Evolutionary conservation across 495 filamentous ascomycete genomes (phyloP).

Genomic region (Tetracladium marchalianum): DNA sequence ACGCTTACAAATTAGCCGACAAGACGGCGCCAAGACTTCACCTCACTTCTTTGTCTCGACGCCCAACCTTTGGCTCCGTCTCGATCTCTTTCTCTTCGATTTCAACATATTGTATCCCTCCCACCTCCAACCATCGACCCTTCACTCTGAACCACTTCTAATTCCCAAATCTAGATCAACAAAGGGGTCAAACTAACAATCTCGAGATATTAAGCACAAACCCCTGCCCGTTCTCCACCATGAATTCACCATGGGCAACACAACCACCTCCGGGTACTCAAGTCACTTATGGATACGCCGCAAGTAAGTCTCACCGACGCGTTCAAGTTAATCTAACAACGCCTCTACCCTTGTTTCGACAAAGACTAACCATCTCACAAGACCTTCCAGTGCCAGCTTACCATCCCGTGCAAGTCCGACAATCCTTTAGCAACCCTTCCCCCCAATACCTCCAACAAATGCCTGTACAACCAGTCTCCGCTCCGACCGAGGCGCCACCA

Average conservation of each 20-base stretch:
- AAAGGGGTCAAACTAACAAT: constrained; percentile 11
- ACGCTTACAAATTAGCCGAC: constrained; percentile 2
- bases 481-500: constrained; percentile 15
- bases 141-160: constrained; percentile 1
- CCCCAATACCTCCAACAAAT: constrained; percentile 41
- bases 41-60: constrained; percentile 4
- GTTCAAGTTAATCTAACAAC: constrained; percentile 15
- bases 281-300: constrained; percentile 11
- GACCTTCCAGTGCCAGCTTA: constrained; percentile 29
- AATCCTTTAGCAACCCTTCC: constrained; percentile 19
- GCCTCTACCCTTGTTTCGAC: constrained; percentile 9
- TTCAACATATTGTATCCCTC: constrained; percentile 1
- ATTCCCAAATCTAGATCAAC: neutral
- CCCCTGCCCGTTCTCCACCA: constrained; percentile 11
- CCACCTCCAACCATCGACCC: neutral
- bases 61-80: constrained; percentile 8
- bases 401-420: constrained; percentile 34
- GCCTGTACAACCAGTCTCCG: constrained; percentile 15
- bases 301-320: constrained; percentile 11
- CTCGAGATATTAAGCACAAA: constrained; percentile 6
- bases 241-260: constrained; percentile 16
- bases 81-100: constrained; percentile 12
- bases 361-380: constrained; percentile 15
- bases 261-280: constrained; percentile 17
- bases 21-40: neutral